Evolutionary conservation across 257 asterid species (phyloP).

Genomic region (Plantago elongata): DNA sequence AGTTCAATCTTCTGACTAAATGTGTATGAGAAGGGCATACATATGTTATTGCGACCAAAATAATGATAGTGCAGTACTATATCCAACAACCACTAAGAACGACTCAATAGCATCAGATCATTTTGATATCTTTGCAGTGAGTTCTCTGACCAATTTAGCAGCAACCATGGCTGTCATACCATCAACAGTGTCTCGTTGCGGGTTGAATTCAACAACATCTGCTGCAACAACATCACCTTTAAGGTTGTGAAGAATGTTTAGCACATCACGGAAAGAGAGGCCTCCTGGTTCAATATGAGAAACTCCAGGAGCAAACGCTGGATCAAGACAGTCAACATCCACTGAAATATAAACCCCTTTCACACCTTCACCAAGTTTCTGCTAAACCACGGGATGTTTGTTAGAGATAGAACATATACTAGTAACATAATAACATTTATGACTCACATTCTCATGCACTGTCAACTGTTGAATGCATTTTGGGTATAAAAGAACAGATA

Average conservation of each 20-base stretch:
- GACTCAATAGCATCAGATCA: conserved; percentile 25
- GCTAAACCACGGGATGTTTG: conserved; percentile 19
- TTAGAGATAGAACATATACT: conserved; percentile 5
- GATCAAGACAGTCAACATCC: conserved; percentile 90
- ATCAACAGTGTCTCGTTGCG: conserved; percentile 94
- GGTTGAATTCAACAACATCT: conserved; percentile 98
- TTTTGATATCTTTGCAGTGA: conserved; percentile 87
- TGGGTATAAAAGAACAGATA: not conserved
- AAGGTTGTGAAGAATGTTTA: conserved; percentile 88
- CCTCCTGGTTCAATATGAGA: conserved; percentile 99
- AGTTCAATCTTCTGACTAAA: not conserved
- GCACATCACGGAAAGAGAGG: conserved; percentile 91
- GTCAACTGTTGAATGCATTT: not conserved
- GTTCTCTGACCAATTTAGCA: conserved; percentile 85
- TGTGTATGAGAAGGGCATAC: not conserved
- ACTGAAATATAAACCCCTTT: conserved; percentile 93
- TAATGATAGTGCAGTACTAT: not conserved
- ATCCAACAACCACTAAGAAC: not conserved
- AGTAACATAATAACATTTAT: not conserved
- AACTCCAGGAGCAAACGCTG: conserved; percentile 98
- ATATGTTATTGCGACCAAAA: not conserved
- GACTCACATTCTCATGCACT: not conserved
- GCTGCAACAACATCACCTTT: conserved; percentile 88
- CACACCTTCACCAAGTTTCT: conserved; percentile 96
- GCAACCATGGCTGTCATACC: conserved; percentile 99